Base-by-base conservation (phyloP, 768 basidiomycete species). In the Ramaria sp. region DNA sequence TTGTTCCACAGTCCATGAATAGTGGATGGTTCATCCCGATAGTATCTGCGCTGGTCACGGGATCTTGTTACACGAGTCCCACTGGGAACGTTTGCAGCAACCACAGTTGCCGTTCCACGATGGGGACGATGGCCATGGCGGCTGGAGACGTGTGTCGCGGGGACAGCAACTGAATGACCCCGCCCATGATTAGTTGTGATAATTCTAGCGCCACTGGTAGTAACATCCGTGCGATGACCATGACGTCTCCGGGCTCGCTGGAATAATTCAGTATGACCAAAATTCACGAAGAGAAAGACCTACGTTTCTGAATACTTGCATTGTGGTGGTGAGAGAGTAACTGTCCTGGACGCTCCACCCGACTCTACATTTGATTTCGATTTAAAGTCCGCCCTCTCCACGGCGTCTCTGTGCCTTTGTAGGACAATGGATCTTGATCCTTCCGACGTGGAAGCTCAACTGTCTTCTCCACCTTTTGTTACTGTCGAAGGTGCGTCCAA, bases 401-500 rank as follows among this genome's bases (percentile, higher is more conserved):
- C 36, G 36, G 36, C 36, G 36, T 37, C 28, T 9, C 44, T 47
- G 27, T 9, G 5, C 7, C 9, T 22, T 47, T 47, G 27, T 25
- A 20, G 20, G 5, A 47, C 44, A 47, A 16, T 47, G 24, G 44
- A 47, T 6, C 52, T 54, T n/a, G 52, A 54, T 45, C 52, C 43
- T 34, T 18, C 27, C 3, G 48, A 8, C 20, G 42, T 44, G 20
- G 9, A 45, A 44, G 41, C 52, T 12, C 27, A 43, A 30, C 49
- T 59, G 12, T 54, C 52, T 28, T 30, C 45, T 28, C 81, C 79
- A 5, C 88, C 88, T 0, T 90, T 90, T 60, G 76, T 87, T 8
- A 63, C 71, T 16, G 73, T 89, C 60, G 65, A 77, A n/a, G 88
- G 88, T 28, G 85, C 89, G 8, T 78, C 78, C 60, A 90, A 90